Evolutionary conservation across 2,329 filamentous ascomycete genomes (phyloP), one percentile per base, ranked within the genome.

Genomic region (Colletotrichum plurivorum): DNA sequence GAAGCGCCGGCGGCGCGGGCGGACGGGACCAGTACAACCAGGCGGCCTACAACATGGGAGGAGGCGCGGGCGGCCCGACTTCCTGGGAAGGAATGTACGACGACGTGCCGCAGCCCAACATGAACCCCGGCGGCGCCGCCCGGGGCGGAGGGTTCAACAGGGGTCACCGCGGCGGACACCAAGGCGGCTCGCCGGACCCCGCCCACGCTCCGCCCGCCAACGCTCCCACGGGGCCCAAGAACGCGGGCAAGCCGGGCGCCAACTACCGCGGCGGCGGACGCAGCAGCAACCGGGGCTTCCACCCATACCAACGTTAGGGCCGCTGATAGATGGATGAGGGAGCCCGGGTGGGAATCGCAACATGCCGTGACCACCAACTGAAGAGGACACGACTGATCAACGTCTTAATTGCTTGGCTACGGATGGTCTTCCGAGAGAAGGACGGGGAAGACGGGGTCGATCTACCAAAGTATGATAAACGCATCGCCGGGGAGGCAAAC

Each of bases 1-100:
- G 73, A 60, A 72, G 55, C 22, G 46, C 48, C 15, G 63, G 67
- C 41, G 49, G 62, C 25, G 67, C 61, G 43, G 63, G 67, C 13
- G 73, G 73, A 46, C 78, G 77, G 27, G 76, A 78, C 60, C 76
- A 76, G 45, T 71, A 69, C 66, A 76, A 73, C 25, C 70, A 72
- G 25, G 69, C 68, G 10, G 74, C 72, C 51, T 82, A 80, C 66
- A 77, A 76, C 58, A 78, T 79, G 71, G 77, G 67, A 78, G 85
- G 79, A 75, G 87, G 82, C 45, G 84, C 89, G 52, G 90, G 90
- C 22, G 22, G 22, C 16, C 92, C 92, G n/a, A 94, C 93, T 25
- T 95, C 92, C 48, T 98, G 95, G 94, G 95, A 98, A 79, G 95
- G 95, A 76, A 97, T 97, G 94, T 98, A 98, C 79, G 95, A 98